Base-by-base conservation (phyloP, 2,329 filamentous ascomycete species). In the Sclerotinia glacialis region DNA sequence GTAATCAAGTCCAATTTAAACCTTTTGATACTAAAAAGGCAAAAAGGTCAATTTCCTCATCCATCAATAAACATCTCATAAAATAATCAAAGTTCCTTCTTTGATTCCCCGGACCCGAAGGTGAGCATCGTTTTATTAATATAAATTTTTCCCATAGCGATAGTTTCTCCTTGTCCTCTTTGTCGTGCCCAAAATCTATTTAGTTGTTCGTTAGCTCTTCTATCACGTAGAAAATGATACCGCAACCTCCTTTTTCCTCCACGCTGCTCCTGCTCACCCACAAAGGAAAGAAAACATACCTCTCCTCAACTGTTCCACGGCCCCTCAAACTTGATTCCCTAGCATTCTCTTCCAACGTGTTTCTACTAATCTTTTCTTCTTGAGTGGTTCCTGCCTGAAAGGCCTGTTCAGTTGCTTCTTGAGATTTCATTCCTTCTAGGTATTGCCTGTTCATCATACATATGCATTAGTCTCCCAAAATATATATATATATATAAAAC, bases 381-480 rank as follows among this genome's bases (percentile, higher is more conserved):
- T 79, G 81, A 53, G 79, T 79, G 52, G 83, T 79, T 5, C 80
- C 83, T 6, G 81, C 82, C 21, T 77, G 79, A 8, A 79, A 78
- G 23, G 81, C 79, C 65, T 79, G 80, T 63, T 83, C 82, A 3
- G 82, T 81, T 2, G 82, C 80, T 42, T 86, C 81, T 67, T 85
- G 79, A 0, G 85, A 87, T 16, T 93, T 78, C 31, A 85, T 90
- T 74, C 93, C 89, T 68, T 92, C 86, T 2, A 98, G 83, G 60
- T 73, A 76, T 72, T 74, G 71, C 62, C 74, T 75, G 34, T 53
- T 34, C 26, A 34, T 4, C 31, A 46, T 18, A 16, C n/a, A 69
- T 5, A 34, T 11, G 12, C 18, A 28, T 54, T 64, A 54, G 49
- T 55, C 18, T 28, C 4, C 16, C 26, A 3, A 8, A 12, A 14